phyloP scores from a whole-genome alignment of 306 rosid species.

The Benincasa hispida region DNA sequence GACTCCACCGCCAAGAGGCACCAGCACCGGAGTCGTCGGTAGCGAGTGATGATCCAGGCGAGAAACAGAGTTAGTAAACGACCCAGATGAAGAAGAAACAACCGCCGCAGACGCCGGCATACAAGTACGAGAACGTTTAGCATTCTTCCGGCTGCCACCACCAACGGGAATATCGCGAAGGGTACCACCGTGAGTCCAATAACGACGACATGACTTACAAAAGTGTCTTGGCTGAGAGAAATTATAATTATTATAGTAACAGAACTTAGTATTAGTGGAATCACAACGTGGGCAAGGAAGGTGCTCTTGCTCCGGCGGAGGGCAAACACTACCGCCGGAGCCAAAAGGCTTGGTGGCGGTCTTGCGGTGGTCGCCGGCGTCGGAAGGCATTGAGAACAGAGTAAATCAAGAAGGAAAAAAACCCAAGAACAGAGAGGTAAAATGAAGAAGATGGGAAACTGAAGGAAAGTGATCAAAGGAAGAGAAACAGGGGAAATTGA shows the following conservation, averaged over 20 bases:
- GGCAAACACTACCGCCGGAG: slow-evolving; percentile 14
- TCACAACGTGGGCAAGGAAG: slow-evolving; percentile 93
- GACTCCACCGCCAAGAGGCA: slow-evolving; percentile 19
- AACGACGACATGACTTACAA: slow-evolving; percentile 97
- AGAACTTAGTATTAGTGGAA: slow-evolving; percentile 90
- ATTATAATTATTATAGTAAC: slow-evolving; percentile 95
- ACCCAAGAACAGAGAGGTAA: not conserved
- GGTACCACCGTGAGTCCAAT: slow-evolving; percentile 97
- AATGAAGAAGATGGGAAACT: not conserved
- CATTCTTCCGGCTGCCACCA: slow-evolving; percentile 81
- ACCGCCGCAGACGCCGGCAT: not conserved
- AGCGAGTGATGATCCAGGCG: slow-evolving; percentile 11
- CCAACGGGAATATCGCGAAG: slow-evolving; percentile 96
- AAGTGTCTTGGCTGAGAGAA: slow-evolving; percentile 97
- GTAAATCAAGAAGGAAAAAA: not conserved
- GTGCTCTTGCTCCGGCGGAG: slow-evolving; percentile 78
- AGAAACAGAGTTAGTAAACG: not conserved
- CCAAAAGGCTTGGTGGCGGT: slow-evolving; percentile 12
- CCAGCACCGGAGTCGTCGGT: slow-evolving; percentile 21
- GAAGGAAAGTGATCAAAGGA: not conserved
- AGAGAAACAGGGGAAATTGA: not conserved
- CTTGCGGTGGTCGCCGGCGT: slow-evolving; percentile 42
- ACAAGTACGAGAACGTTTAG: slow-evolving; percentile 75
- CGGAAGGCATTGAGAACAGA: slow-evolving; percentile 37
- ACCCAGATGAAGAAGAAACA: not conserved